Base-by-base conservation (phyloP, 768 basidiomycete species). In the Suillus brevipes region DNA sequence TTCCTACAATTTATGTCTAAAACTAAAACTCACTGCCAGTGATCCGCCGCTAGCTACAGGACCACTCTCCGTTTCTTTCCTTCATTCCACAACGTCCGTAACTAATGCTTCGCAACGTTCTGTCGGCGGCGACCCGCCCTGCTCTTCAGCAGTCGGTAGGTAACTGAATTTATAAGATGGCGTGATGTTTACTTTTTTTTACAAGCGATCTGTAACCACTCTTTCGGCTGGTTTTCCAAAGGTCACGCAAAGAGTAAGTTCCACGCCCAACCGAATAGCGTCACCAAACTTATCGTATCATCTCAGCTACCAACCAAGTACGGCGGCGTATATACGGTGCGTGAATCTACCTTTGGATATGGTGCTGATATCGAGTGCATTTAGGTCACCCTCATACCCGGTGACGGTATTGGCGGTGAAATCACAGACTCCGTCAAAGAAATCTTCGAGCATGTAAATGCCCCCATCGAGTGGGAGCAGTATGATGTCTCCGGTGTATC, bases 381-480 rank as follows among this genome's bases (percentile, higher is more conserved):
- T 64, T 76, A 95, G 93, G 94, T 97, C 71, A 98, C 96, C 65
- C 88, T 98, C 74, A 97, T 99, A 71, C 96, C 97, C 53, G 97
- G 97, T 69, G 97, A 99, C 75, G 97, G 97, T 81, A 90, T 99
- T 73, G 97, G 97, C 68, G 86, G 88, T 72, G 97, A 99, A 81
- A 94, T 99, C 74, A 94, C 97, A 65, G 94, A 97, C 80, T 96
- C 95, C 2, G 96, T 99, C 70, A 99, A 99, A 81, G 96, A 99
- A 79, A 96, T 99, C 75, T 99, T 99, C 75, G 94, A 97, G 77
- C 85, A 93, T 70, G 87, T 95, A 75, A 99, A 99, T 75, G 97
- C 96, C 38, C 97, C 97, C 77, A 97, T 99, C 79, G 94, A 98
- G 76, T 97, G 94, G 93, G 96, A 98, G 74, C 95, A 98, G 77